phyloP scores from a whole-genome alignment of 495 filamentous ascomycete species.

The Aspergillus bertholletiae region DNA sequence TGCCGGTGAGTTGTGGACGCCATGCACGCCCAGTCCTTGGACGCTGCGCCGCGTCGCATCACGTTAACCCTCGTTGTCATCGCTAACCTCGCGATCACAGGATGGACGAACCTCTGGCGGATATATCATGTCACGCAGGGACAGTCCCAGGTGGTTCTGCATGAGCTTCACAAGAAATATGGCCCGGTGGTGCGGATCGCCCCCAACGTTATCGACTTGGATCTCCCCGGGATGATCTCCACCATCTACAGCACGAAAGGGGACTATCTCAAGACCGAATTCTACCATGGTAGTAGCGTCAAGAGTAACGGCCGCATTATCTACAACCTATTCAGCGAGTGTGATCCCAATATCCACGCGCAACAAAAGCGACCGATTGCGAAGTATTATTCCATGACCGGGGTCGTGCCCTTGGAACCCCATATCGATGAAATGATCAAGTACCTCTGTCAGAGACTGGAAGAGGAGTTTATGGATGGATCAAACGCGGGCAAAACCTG shows the following conservation, averaged over 20 bases:
- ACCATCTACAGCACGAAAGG: conserved; percentile 24
- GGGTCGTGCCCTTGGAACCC: conserved; percentile 27
- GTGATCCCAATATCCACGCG: conserved; percentile 25
- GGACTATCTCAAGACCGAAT: conserved; percentile 31
- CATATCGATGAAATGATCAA: conserved; percentile 32
- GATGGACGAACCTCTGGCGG: conserved; percentile 38
- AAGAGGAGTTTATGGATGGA: conserved; percentile 25
- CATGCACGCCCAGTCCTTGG: background rate
- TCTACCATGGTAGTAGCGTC: conserved; percentile 33
- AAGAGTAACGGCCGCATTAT: conserved; percentile 31
- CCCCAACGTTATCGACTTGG: conserved; percentile 28
- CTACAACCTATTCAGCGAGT: conserved; percentile 30
- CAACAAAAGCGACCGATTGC: conserved; percentile 29
- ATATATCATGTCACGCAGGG: conserved; percentile 22
- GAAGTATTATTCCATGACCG: conserved; percentile 31
- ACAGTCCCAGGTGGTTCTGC: conserved; percentile 26
- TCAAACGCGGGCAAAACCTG: conserved; percentile 15
- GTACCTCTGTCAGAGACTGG: conserved; percentile 27
- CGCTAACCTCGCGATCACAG: background rate
- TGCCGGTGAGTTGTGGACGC: conserved; percentile 18
- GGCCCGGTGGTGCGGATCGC: conserved; percentile 32
- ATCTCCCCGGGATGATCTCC: conserved; percentile 23
- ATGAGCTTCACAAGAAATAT: conserved; percentile 30
- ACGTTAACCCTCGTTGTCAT: background rate
- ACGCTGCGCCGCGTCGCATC: background rate